Evolutionary conservation across 345 rosid genomes (phyloP), one percentile per base, ranked within the genome.

Genomic region (Melaleuca quinquenervia): DNA sequence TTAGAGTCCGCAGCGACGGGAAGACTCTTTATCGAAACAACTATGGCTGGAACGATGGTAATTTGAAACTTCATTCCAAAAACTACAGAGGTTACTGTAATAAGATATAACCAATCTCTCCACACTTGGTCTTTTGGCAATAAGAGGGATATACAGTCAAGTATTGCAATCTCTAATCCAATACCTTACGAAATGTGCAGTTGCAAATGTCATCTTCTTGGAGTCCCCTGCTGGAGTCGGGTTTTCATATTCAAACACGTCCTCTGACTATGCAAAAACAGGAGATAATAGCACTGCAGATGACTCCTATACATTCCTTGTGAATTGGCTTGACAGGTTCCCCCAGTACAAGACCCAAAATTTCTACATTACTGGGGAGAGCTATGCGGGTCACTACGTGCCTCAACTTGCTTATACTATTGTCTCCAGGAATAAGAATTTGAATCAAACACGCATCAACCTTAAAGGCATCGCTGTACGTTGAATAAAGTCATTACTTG

Each of bases 401-500:
- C 94, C 93, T 70, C 93, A 93, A 83, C 92, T 93, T 29, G 91
- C 93, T 53, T 74, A 83, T 83, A 83, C 87, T 18, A 90, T 92
- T 50, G 88, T 90, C 29, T 44, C 74, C 1, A 89, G 82, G 36
- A 92, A 91, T 87, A 90, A 87, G 26, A 80, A 82, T 50, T 29
- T 87, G 5, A 89, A 85, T 52, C 84, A 82, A 64, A 90, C 89
- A 6, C 53, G 20, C 52, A 90, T 92, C 86, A 92, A 92, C 85
- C 91, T 93, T 80, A 90, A 88, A 89, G 95, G 94, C 84, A 90
- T 93, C 48, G 91, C 91, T 6, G 94, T 93, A 74, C 87, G 94
- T 89, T 70, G 32, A 50, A 20, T 41, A 55, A 16, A 14, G 29
- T 83, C 48, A 45, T 83, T 54, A 26, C 53, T 22, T 20, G 32